These are phyloP conservation scores for Cytospora piceicola DNA, from an alignment of 2,329 filamentous ascomycete genomes.

Conservation along the genomic window DNA sequence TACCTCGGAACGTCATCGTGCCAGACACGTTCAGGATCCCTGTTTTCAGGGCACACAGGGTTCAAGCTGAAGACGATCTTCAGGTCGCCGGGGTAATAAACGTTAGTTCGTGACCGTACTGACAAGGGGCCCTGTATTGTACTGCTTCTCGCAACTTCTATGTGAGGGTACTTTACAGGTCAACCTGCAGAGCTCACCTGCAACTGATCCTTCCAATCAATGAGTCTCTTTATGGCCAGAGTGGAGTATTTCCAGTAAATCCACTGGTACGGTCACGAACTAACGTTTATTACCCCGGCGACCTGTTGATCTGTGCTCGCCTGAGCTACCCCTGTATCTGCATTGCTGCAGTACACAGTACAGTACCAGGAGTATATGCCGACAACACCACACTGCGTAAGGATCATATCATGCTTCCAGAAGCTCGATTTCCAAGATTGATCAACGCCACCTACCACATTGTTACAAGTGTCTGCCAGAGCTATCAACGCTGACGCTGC, in stretches of 20 bases:
- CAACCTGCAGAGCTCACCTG: too few relatives aligned
- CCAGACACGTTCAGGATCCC: constrained; percentile 14
- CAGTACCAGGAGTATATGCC: neutral
- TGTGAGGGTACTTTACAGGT: too few relatives aligned
- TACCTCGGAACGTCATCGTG: constrained; percentile 26
- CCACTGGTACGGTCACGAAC: too few relatives aligned
- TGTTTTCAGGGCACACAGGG: constrained; percentile 16
- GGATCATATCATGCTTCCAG: neutral
- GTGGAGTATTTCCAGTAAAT: too few relatives aligned
- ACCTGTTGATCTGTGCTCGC: neutral
- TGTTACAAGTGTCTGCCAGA: neutral
- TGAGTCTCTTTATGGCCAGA: too few relatives aligned
- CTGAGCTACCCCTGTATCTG: neutral
- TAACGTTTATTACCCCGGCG: too few relatives aligned
- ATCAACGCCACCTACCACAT: neutral
- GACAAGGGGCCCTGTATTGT: too few relatives aligned
- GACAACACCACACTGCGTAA: neutral
- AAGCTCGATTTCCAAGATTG: neutral
- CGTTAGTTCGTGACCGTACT: too few relatives aligned
- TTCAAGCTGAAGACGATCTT: neutral
- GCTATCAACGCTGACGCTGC: too few relatives aligned
- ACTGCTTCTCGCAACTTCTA: too few relatives aligned
- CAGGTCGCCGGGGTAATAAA: too few relatives aligned
- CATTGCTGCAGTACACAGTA: neutral
- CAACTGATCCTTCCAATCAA: too few relatives aligned